phyloP scores from a whole-genome alignment of 192 early-diverging fungal species.

The Backusella tuberculispora region DNA sequence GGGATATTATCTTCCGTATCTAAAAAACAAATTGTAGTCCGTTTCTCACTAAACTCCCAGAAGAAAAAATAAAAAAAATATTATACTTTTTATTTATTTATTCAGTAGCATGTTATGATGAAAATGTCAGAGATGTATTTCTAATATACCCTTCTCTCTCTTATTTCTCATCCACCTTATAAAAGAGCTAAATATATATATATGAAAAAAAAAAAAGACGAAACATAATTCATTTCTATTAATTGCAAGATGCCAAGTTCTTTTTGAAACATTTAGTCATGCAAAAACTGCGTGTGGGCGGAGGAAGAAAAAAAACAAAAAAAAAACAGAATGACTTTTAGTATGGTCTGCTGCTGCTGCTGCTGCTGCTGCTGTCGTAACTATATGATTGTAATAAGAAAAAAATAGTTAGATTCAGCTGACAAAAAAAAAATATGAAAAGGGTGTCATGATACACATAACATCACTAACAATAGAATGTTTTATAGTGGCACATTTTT shows the following conservation, averaged over 20 bases:
- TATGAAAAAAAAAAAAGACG: not conserved
- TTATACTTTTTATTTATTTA: not conserved
- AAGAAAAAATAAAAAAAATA: not conserved
- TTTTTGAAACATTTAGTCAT: constrained; percentile 12
- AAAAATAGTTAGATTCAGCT: not conserved
- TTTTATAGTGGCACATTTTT: not conserved
- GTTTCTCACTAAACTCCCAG: not conserved
- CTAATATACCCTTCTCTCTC: not conserved
- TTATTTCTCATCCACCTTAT: not conserved
- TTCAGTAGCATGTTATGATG: constrained; percentile 4
- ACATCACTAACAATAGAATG: constrained; percentile 1
- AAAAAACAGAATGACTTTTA: constrained; percentile 20
- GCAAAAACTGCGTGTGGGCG: constrained; percentile 5
- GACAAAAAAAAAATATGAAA: not conserved
- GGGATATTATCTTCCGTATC: not conserved
- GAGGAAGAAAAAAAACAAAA: constrained; percentile 7
- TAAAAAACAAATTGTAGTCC: not conserved
- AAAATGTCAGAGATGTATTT: not conserved
- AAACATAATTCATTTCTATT: constrained; percentile 4
- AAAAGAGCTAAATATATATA: not conserved
- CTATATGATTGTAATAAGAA: not conserved
- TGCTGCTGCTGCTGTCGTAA: not conserved
- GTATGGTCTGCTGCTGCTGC: constrained; percentile 23
- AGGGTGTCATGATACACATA: not conserved
- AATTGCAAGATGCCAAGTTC: not conserved